Conservation (phyloP, 2,329 filamentous ascomycete species). For the Cladosporium sp. region DNA sequence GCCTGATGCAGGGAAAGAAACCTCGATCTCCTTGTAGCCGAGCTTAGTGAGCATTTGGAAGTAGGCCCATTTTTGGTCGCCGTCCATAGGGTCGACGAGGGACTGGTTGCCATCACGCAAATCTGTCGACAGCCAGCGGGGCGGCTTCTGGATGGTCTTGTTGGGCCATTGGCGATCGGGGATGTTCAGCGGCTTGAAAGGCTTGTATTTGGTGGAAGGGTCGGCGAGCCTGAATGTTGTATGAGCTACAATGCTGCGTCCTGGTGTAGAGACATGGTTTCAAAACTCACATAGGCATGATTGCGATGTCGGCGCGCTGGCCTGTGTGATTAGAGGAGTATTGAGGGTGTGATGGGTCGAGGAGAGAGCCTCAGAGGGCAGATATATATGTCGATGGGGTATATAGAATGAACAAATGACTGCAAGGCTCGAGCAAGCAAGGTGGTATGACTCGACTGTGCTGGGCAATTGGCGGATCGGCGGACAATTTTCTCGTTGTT, state of each 20-base stretch:
- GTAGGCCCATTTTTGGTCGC: slow-evolving; percentile 90
- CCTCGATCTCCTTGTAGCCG: slow-evolving; percentile 97
- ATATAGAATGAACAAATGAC: slow-evolving; percentile 4
- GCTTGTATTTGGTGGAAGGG: slow-evolving; percentile 71
- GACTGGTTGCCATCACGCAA: slow-evolving; percentile 92
- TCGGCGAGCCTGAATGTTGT: slow-evolving; percentile 57
- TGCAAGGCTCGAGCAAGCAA: not conserved
- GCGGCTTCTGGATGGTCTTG: slow-evolving; percentile 76
- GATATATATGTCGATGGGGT: not conserved
- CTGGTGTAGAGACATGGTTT: not conserved
- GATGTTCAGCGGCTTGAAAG: slow-evolving; percentile 63
- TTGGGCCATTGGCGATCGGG: slow-evolving; percentile 77
- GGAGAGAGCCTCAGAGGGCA: no score
- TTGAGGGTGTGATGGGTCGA: not conserved
- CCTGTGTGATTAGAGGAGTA: not conserved
- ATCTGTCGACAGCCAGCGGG: slow-evolving; percentile 86
- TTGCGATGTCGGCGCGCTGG: slow-evolving; percentile 11
- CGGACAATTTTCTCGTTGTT: slow-evolving; percentile 8
- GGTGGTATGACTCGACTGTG: slow-evolving; percentile 16
- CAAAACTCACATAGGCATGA: slow-evolving; percentile 16
- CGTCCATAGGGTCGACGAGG: slow-evolving; percentile 89
- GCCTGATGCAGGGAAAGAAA: slow-evolving; percentile 90
- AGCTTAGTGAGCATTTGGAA: slow-evolving; percentile 91
- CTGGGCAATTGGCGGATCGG: not conserved
- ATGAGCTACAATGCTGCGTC: not conserved